Base-by-base conservation (phyloP, 768 basidiomycete species). In the Lactarius vividus region DNA sequence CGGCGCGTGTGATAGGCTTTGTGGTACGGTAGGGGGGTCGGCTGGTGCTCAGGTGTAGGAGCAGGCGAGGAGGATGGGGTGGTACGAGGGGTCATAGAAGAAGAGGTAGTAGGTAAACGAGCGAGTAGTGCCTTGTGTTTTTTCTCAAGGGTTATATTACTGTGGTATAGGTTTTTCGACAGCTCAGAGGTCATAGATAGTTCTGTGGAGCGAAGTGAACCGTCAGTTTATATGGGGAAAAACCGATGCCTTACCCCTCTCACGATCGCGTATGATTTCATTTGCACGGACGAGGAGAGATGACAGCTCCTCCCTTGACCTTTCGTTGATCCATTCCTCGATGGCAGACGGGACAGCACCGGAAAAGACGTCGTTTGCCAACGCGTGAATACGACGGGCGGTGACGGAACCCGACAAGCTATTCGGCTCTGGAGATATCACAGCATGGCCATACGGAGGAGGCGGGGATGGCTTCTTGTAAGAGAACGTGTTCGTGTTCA, bases 91-190 rank as follows among this genome's bases (percentile, higher is more conserved):
- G 69, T 70, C 60, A 56, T 56, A 58, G 46, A 73, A 58, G 46
- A 73, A 71, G 49, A 64, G 69, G 61, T 72, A 74, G 63, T 60
- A 55, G 75, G 88, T 8, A 91, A 75, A 26, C 88, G 84, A 1
- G 88, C 79, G 23, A 93, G 79, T 37, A 94, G 78, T 11, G 85
- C 84, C 70, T 91, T 84, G 73, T 93, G 91, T 71, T 86, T 88
- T 35, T 79, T 81, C 77, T 88, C 88, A 69, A 94, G 80, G 31
- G 82, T 78, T 29, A 86, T 77, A 72, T 89, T 92, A 71, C 84
- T 84, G 61, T 89, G 83, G 69, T 89, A 87, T 64, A 93, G 76
- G 58, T 77, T 84, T 79, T 89, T 89, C 77, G 84, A 86, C 55
- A 87, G 82, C 20, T 84, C 82, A 40, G 89, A 86, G 29, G 90